A percentile compares a stretch with the other conserved stretches of the same genome.
phyloP scores from a whole-genome alignment of 208 protist species.

The Trypanosoma melophagium region DNA sequence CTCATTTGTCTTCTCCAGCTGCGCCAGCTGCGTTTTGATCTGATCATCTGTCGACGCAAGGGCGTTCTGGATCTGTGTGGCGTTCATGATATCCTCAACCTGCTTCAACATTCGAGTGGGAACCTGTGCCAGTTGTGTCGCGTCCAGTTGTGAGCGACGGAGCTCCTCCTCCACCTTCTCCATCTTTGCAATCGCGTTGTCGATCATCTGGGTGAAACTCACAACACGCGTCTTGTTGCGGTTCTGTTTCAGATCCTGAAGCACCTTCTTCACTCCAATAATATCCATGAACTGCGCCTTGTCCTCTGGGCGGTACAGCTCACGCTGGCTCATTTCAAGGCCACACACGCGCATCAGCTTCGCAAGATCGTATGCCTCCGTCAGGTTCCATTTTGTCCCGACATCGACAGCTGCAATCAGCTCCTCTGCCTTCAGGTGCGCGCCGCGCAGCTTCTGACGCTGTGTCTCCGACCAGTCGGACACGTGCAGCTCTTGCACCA shows the following conservation, averaged over 20 bases:
- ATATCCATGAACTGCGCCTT: conserved; percentile 77
- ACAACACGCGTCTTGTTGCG: conserved; percentile 82
- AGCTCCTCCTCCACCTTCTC: conserved; percentile 83
- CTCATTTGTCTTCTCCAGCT: conserved; percentile 78
- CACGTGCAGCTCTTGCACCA: conserved; percentile 82
- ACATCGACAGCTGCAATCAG: conserved; percentile 66
- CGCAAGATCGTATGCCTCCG: conserved; percentile 76
- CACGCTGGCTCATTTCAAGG: conserved; percentile 62
- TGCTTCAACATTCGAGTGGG: conserved; percentile 67
- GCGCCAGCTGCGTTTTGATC: conserved; percentile 70
- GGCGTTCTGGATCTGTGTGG: conserved; percentile 70
- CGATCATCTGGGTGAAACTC: conserved; percentile 75
- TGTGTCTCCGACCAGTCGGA: conserved; percentile 84
- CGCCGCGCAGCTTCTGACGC: conserved; percentile 67
- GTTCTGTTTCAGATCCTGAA: conserved; percentile 77
- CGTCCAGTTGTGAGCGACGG: conserved; percentile 61
- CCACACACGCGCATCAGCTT: conserved; percentile 79
- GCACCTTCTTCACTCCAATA: conserved; percentile 73
- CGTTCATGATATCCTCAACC: conserved; percentile 82
- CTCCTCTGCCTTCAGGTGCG: conserved; percentile 77
- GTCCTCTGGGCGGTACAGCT: conserved; percentile 77
- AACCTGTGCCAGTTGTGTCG: conserved; percentile 71
- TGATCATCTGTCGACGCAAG: conserved; percentile 74
- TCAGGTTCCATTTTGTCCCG: conserved; percentile 82
- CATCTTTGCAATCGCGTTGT: conserved; percentile 77